Evolutionary conservation across 805 yeast species (phyloP).

Genomic region (Ogataea allantospora): DNA sequence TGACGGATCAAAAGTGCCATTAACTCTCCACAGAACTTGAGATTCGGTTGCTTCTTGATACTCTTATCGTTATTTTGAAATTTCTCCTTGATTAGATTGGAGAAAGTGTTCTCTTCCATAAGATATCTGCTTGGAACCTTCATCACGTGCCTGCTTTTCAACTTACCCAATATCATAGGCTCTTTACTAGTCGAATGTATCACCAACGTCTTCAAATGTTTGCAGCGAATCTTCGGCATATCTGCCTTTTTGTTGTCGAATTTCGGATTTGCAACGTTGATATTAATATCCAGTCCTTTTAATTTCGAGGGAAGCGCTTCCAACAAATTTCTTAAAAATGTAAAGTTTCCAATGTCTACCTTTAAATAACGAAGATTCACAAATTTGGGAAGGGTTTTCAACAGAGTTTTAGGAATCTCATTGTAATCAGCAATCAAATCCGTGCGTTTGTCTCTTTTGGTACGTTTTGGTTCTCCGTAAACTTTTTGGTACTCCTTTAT

Average conservation of each 20-base stretch:
- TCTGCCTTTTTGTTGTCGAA: constrained; percentile 9
- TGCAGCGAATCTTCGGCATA: constrained; percentile 7
- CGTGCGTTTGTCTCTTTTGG: not conserved
- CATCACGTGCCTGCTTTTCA: constrained; percentile 17
- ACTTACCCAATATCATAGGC: constrained; percentile 18
- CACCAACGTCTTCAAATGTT: constrained; percentile 10
- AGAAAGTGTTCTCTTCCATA: constrained; percentile 13
- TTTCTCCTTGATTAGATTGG: constrained; percentile 14
- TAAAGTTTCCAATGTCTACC: constrained; percentile 15
- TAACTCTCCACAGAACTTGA: constrained; percentile 17
- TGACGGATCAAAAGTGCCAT: constrained; percentile 16
- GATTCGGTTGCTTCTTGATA: constrained; percentile 17
- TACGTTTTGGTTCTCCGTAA: not conserved
- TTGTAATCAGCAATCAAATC: constrained; percentile 1
- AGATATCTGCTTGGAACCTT: constrained; percentile 14
- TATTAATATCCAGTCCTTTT: constrained; percentile 19
- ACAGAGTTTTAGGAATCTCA: constrained; percentile 10
- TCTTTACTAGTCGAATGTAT: constrained; percentile 12
- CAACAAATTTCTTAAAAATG: constrained; percentile 7
- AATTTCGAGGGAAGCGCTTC: constrained; percentile 16
- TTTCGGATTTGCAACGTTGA: constrained; percentile 13
- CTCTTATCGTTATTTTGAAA: constrained; percentile 10
- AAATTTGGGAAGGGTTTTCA: constrained; percentile 10
- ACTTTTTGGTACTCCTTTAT: constrained; percentile 4
- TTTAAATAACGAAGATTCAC: constrained; percentile 18